A percentile compares a stretch with the other conserved stretches of the same genome.
phyloP scores from a whole-genome alignment of 306 rosid genomes.

The Casuarina glauca region DNA sequence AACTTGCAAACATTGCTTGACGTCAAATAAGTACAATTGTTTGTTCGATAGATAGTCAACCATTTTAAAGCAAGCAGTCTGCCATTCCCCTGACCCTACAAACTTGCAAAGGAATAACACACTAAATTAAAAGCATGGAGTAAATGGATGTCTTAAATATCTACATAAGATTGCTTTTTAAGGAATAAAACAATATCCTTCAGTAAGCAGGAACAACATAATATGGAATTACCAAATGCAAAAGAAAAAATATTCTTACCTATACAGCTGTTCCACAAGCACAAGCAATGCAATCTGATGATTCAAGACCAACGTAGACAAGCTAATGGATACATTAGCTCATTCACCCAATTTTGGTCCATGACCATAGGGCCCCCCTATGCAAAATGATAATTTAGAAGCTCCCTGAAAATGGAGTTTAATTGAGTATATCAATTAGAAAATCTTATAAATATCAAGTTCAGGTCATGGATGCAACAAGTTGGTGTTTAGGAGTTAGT shows the following conservation, averaged over 20 bases:
- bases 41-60: not conserved
- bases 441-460: not conserved
- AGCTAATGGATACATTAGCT: conserved; percentile 73
- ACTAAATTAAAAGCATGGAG: not conserved
- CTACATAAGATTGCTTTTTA: not conserved
- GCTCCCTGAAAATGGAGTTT: conserved; percentile 55
- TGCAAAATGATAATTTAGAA: conserved; percentile 72
- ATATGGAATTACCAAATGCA: not conserved
- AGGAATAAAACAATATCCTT: not conserved
- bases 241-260: conserved; percentile 38
- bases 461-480: conserved; percentile 1
- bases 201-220: conserved; percentile 8
- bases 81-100: not conserved
- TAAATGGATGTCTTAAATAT: not conserved
- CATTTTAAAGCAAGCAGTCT: not conserved
- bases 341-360: conserved; percentile 71
- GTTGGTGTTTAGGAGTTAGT: not conserved
- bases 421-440: not conserved
- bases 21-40: not conserved
- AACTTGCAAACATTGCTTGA: not conserved
- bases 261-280: conserved; percentile 85
- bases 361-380: conserved; percentile 96
- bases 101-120: not conserved
- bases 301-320: conserved; percentile 80
- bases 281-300: conserved; percentile 90